These are phyloP conservation scores for Candida easanensis DNA, from an alignment of 805 yeast species.

Conservation along the genomic window DNA sequence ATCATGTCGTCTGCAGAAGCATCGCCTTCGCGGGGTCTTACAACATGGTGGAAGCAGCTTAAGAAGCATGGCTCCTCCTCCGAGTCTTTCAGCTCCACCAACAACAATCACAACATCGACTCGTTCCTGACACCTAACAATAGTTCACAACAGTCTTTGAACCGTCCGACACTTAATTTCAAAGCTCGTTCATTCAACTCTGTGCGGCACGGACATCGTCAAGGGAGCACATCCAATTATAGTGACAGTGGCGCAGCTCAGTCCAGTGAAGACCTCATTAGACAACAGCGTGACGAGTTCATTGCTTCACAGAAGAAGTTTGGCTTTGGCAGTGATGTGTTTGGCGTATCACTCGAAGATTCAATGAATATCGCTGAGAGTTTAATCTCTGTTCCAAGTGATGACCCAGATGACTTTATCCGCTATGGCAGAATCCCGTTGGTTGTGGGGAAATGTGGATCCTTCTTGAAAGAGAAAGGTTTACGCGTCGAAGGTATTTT, in stretches of 20 bases:
- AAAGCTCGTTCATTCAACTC: conserved; percentile 34
- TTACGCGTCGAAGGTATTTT: conserved; percentile 86
- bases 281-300: conserved; percentile 37
- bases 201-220: conserved; percentile 17
- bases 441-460: conserved; percentile 95
- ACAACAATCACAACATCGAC: conserved; percentile 12
- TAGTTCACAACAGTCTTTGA: conserved; percentile 12
- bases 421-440: conserved; percentile 89
- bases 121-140: conserved; percentile 15
- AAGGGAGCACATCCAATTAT: background rate
- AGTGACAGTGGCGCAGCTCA: conserved; percentile 5
- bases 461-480: conserved; percentile 74
- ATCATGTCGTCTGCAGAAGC: conserved; percentile 25
- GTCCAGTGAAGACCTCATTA: conserved; percentile 23
- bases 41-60: conserved; percentile 41
- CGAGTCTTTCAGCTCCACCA: conserved; percentile 18
- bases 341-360: conserved; percentile 75
- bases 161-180: conserved; percentile 33
- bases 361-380: conserved; percentile 79
- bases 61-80: conserved; percentile 28
- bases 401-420: conserved; percentile 55
- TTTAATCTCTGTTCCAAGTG: conserved; percentile 60
- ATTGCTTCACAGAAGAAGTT: conserved; percentile 31
- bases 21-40: conserved; percentile 34
- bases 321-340: conserved; percentile 47